A percentile compares a stretch with the other conserved stretches of the same genome.
Conservation (phyloP, 805 yeast genomes). For the Komagataella kurtzmanii region DNA sequence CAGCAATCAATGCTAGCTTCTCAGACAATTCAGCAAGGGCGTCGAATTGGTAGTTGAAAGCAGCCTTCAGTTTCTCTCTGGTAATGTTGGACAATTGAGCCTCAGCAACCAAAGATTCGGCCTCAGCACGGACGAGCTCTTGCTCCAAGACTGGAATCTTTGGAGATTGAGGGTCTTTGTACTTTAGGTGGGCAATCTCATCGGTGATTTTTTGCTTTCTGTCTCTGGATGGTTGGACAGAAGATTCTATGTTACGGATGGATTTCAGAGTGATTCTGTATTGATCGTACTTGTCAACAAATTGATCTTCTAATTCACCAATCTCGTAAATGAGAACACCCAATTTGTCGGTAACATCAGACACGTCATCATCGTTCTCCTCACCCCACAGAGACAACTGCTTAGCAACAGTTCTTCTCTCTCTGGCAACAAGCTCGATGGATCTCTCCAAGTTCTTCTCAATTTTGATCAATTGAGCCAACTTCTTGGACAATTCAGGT, state of each 20-base stretch:
- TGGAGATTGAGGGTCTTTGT: slow-evolving; percentile 96
- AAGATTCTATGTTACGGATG: slow-evolving; percentile 91
- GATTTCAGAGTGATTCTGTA: slow-evolving; percentile 93
- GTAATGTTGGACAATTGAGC: slow-evolving; percentile 97
- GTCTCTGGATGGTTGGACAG: slow-evolving; percentile 97
- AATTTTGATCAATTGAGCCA: slow-evolving; percentile 85
- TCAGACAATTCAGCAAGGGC: slow-evolving; percentile 90
- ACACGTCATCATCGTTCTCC: slow-evolving; percentile 92
- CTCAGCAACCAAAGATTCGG: slow-evolving; percentile 97
- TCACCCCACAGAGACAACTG: slow-evolving; percentile 98
- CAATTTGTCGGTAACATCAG: slow-evolving; percentile 93
- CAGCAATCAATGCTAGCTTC: slow-evolving; percentile 93
- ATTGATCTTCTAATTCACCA: slow-evolving; percentile 97
- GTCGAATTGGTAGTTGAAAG: slow-evolving; percentile 93
- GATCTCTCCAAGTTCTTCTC: slow-evolving; percentile 94
- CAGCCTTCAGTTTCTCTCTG: slow-evolving; percentile 94
- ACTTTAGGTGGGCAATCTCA: slow-evolving; percentile 93
- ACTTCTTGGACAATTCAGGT: slow-evolving; percentile 87
- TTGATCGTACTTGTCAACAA: slow-evolving; percentile 96
- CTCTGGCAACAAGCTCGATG: slow-evolving; percentile 83
- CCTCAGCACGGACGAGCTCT: slow-evolving; percentile 98
- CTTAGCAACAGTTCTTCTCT: slow-evolving; percentile 92
- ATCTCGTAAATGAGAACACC: slow-evolving; percentile 93
- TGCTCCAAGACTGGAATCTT: slow-evolving; percentile 93
- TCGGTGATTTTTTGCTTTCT: slow-evolving; percentile 96